These are phyloP conservation scores for Picochlorum sp. DNA, from an alignment of 139 green algal genomes.

Conservation along the genomic window DNA sequence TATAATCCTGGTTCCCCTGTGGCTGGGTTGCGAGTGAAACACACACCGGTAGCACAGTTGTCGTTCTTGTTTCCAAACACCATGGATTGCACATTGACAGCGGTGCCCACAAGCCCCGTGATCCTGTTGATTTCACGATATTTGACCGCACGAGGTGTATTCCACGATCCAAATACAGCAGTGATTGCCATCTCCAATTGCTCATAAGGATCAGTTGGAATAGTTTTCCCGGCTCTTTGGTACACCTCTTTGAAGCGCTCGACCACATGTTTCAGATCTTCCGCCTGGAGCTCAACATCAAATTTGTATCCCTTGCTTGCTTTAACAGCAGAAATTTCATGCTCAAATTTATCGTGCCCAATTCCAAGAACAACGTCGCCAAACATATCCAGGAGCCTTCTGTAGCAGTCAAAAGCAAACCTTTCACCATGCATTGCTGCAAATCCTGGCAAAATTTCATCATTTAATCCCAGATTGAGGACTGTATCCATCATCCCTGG, in stretches of 20 bases:
- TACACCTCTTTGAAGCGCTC: conserved; percentile 58
- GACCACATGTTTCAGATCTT: conserved; percentile 63
- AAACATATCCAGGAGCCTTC: conserved; percentile 82
- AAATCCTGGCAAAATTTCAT: conserved; percentile 53
- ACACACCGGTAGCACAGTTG: conserved; percentile 68
- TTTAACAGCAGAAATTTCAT: conserved; percentile 62
- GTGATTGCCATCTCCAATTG: conserved; percentile 55
- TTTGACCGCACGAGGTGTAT: conserved; percentile 65
- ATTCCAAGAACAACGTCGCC: conserved; percentile 74
- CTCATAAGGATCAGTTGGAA: conserved; percentile 63
- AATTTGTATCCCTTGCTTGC: conserved; percentile 32
- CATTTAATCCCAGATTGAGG: conserved; percentile 82
- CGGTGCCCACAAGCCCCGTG: conserved; percentile 68
- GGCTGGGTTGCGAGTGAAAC: conserved; percentile 75
- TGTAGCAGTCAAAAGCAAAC: conserved; percentile 75
- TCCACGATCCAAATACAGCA: conserved; percentile 72
- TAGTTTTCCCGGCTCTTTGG: conserved; percentile 23
- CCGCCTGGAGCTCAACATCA: conserved; percentile 66
- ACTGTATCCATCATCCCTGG: conserved; percentile 89
- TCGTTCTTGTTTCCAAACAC: conserved; percentile 78
- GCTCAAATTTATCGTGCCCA: conserved; percentile 66
- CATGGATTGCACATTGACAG: conserved; percentile 85
- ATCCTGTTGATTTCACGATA: conserved; percentile 84
- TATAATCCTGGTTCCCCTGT: conserved; percentile 64
- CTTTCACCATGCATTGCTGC: conserved; percentile 37